A percentile compares a stretch with the other conserved stretches of the same genome.
These are phyloP conservation scores for Entomortierella chlamydospora DNA, from an alignment of 192 early-diverging fungal genomes.

Conservation along the genomic window DNA sequence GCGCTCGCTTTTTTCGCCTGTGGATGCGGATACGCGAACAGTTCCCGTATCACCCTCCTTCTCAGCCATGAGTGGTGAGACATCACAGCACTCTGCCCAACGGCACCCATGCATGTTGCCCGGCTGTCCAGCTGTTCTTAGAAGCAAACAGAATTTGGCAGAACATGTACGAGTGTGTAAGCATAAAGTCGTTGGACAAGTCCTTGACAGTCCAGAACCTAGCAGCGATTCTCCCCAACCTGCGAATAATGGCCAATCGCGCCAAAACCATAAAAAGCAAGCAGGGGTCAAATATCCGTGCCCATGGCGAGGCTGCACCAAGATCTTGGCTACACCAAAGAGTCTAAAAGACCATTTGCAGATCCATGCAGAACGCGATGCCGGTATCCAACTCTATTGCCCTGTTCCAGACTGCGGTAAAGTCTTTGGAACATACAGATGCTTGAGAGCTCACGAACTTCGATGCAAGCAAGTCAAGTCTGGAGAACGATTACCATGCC, in stretches of 20 bases:
- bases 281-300: conserved; percentile 50
- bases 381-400: conserved; percentile 33
- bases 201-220: conserved; percentile 35
- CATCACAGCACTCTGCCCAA: conserved; percentile 8
- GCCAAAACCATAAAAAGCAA: too few relatives aligned
- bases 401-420: conserved; percentile 37
- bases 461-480: conserved; percentile 52
- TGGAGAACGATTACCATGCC: conserved; percentile 37
- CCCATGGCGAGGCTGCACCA: conserved; percentile 33
- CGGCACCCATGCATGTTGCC: conserved; percentile 24
- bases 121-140: conserved; percentile 21
- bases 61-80: too few relatives aligned
- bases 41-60: too few relatives aligned
- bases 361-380: conserved; percentile 46
- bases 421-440: conserved; percentile 47
- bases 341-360: conserved; percentile 42
- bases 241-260: neutral
- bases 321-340: conserved; percentile 53
- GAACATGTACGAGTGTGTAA: conserved; percentile 35
- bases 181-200: conserved; percentile 31
- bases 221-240: neutral
- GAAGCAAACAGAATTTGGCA: conserved; percentile 24
- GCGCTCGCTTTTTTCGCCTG: too few relatives aligned
- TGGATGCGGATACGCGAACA: too few relatives aligned
- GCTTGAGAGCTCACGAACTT: conserved; percentile 46